phyloP scores from a whole-genome alignment of 2,329 filamentous ascomycete genomes.

The Thelonectria rubi region DNA sequence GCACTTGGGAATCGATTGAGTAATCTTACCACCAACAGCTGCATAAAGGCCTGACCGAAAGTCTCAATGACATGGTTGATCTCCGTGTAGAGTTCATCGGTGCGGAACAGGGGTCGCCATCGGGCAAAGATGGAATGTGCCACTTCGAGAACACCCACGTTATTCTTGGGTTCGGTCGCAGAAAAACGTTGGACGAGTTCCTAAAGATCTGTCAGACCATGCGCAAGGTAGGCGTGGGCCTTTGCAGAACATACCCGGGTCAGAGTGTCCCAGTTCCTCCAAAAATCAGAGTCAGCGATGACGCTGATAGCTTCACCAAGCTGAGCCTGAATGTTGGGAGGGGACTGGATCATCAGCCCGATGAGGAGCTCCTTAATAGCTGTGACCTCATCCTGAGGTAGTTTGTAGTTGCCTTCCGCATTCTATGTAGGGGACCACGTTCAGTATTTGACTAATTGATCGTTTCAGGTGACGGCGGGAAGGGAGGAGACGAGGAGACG shows the following conservation, averaged over 20 bases:
- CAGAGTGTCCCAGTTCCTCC: constrained; percentile 94
- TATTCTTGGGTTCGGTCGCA: constrained; percentile 80
- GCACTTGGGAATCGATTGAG: not conserved
- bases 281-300: constrained; percentile 98
- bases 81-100: constrained; percentile 91
- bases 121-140: constrained; percentile 97
- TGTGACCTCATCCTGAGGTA: constrained; percentile 81
- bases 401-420: constrained; percentile 92
- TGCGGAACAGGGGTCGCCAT: constrained; percentile 94
- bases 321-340: constrained; percentile 87
- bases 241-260: constrained; percentile 69
- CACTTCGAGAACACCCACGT: constrained; percentile 94
- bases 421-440: constrained; percentile 61
- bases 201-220: constrained; percentile 48
- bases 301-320: constrained; percentile 96
- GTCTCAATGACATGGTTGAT: constrained; percentile 93
- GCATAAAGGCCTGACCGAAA: constrained; percentile 85
- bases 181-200: constrained; percentile 91
- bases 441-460: constrained; percentile 30
- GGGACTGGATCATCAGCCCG: constrained; percentile 94
- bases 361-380: constrained; percentile 96
- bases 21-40: constrained; percentile 73
- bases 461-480: constrained; percentile 20
- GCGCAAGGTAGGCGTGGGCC: too few species aligned
- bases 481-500: constrained; percentile 6